phyloP scores from a whole-genome alignment of 73 alveolate species.

The Stentor roeselii region DNA sequence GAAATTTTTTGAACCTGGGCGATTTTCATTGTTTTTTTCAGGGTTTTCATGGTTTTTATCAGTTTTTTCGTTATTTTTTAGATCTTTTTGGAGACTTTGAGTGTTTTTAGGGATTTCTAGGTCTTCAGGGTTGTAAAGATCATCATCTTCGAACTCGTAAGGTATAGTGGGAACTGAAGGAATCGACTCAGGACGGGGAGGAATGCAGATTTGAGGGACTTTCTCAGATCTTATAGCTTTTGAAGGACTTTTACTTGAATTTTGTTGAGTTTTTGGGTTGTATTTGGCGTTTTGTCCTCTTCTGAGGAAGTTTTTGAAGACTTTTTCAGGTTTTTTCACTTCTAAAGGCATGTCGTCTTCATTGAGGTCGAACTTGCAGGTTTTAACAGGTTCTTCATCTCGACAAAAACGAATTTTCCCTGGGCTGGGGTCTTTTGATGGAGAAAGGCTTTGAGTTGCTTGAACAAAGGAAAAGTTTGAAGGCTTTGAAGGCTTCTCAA shows the following conservation, averaged over 20 bases:
- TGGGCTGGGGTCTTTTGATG: neutral
- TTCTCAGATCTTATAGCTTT: neutral
- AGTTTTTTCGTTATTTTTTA: neutral
- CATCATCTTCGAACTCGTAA: neutral
- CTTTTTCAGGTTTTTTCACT: neutral
- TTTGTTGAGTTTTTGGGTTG: neutral
- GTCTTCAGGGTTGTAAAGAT: neutral
- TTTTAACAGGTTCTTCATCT: conserved; percentile 9
- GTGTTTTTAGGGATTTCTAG: neutral
- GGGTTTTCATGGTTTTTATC: neutral
- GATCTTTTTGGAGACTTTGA: neutral
- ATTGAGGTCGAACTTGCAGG: neutral
- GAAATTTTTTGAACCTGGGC: neutral
- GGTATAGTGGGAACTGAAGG: neutral
- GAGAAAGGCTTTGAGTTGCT: neutral
- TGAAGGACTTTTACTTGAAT: neutral
- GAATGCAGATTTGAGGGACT: neutral
- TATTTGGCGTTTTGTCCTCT: conserved; percentile 21
- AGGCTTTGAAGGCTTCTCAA: too few species aligned
- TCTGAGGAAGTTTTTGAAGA: neutral
- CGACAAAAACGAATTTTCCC: neutral
- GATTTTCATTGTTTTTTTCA: too few species aligned
- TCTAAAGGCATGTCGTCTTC: neutral
- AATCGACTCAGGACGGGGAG: too few species aligned
- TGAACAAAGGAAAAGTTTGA: neutral